Evolutionary conservation across 2,329 filamentous ascomycete species (phyloP).

Genomic region (Sporothrix protearum): DNA sequence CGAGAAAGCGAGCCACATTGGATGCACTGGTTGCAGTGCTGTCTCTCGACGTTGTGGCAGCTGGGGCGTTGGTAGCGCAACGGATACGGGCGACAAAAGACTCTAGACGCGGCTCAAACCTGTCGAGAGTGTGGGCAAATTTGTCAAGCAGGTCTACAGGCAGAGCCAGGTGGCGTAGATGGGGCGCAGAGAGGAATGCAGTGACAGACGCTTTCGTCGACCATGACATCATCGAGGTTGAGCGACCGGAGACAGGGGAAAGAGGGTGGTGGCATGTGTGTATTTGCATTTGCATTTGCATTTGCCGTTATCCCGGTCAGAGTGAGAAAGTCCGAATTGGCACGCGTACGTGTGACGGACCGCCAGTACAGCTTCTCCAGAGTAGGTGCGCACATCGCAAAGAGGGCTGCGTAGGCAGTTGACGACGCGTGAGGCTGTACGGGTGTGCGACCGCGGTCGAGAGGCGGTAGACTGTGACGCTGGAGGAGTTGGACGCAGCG

Average conservation of each 20-base stretch:
- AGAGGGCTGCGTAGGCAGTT: background rate
- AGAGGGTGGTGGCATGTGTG: background rate
- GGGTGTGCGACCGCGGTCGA: background rate
- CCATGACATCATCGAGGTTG: background rate
- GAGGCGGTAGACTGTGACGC: too few species aligned
- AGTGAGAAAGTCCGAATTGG: too few species aligned
- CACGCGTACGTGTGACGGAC: background rate
- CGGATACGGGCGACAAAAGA: background rate
- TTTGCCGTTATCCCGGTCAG: too few species aligned
- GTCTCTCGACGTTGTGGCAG: too few species aligned
- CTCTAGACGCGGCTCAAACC: background rate
- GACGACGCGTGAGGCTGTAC: background rate
- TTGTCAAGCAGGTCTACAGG: background rate
- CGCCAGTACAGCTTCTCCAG: background rate
- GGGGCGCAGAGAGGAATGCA: background rate
- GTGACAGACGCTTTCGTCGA: background rate
- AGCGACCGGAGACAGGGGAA: background rate
- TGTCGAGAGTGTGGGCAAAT: background rate
- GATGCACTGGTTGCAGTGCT: too few species aligned
- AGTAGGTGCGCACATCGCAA: background rate
- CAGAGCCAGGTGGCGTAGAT: background rate
- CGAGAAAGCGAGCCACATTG: too few species aligned
- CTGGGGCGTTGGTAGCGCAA: background rate
- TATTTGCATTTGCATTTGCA: too few species aligned
- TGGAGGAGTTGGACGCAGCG: background rate